Conservation (phyloP, 2,329 filamentous ascomycete species). For the Lasiodiplodia citricola region DNA sequence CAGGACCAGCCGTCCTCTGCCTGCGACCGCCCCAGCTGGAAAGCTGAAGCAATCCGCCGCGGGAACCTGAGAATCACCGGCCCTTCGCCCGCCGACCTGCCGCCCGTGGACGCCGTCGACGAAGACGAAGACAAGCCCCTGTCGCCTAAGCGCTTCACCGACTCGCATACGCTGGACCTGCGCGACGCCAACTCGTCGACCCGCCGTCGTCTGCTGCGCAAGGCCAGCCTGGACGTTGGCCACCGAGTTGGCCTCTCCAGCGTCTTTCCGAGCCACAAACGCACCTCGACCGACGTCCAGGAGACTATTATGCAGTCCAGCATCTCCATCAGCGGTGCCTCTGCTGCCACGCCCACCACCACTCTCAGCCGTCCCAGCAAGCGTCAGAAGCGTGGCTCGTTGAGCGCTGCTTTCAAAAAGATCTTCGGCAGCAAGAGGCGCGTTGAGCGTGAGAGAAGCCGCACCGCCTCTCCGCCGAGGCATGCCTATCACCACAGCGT, state of each 20-base stretch:
- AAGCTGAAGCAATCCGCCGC: conserved; percentile 46
- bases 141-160: conserved; percentile 27
- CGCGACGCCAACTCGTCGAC: conserved; percentile 27
- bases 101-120: conserved; percentile 8
- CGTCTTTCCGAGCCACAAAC: conserved; percentile 30
- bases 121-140: conserved; percentile 22
- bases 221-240: conserved; percentile 20
- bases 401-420: conserved; percentile 44
- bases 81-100: conserved; percentile 36
- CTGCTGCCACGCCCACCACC: conserved; percentile 37
- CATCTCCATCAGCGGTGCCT: conserved; percentile 13
- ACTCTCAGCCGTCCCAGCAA: conserved; percentile 32
- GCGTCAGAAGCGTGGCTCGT: conserved; percentile 42
- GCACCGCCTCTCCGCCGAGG: conserved; percentile 31
- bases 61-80: conserved; percentile 46
- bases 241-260: conserved; percentile 2
- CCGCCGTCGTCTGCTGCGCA: conserved; percentile 20
- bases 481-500: conserved; percentile 45
- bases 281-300: conserved; percentile 34
- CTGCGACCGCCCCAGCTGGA: conserved; percentile 43
- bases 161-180: conserved; percentile 20
- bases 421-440: conserved; percentile 44
- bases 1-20: conserved; percentile 5
- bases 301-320: conserved; percentile 32
- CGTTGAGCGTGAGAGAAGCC: conserved; percentile 31